These are phyloP conservation scores for Podospora bellae-mahoneyi DNA, from an alignment of 495 filamentous ascomycete genomes.

Conservation along the genomic window DNA sequence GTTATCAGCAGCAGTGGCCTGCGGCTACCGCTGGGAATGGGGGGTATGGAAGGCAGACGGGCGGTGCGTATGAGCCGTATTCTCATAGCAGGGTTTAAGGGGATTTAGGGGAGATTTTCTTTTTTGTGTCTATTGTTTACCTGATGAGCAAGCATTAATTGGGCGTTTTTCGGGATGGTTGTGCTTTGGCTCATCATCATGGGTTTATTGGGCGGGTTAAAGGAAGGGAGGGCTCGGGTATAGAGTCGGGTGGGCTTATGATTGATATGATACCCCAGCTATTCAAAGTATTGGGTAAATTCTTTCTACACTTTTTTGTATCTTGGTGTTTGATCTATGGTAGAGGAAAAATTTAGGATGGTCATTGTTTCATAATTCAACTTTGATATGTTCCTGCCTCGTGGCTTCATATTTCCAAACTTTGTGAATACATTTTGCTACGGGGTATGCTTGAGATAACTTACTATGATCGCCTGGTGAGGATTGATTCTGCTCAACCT, in stretches of 20 bases:
- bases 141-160: conserved; percentile 5
- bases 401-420: no score
- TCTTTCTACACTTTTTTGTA: background rate
- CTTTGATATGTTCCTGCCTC: no score
- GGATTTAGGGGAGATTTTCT: background rate
- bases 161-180: conserved; percentile 6
- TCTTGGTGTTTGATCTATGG: background rate
- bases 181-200: background rate
- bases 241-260: background rate
- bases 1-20: conserved; percentile 34
- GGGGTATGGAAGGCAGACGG: conserved; percentile 22
- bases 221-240: background rate
- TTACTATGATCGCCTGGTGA: no score
- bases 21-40: conserved; percentile 25
- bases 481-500: no score
- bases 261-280: background rate
- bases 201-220: background rate
- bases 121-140: background rate
- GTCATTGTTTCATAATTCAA: background rate
- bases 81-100: conserved; percentile 43
- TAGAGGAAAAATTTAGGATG: background rate
- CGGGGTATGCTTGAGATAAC: no score
- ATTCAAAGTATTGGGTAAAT: background rate
- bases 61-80: conserved; percentile 55
- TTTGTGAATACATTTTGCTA: no score